phyloP scores from a whole-genome alignment of 805 yeast species.

The Ogataea salicorniae region DNA sequence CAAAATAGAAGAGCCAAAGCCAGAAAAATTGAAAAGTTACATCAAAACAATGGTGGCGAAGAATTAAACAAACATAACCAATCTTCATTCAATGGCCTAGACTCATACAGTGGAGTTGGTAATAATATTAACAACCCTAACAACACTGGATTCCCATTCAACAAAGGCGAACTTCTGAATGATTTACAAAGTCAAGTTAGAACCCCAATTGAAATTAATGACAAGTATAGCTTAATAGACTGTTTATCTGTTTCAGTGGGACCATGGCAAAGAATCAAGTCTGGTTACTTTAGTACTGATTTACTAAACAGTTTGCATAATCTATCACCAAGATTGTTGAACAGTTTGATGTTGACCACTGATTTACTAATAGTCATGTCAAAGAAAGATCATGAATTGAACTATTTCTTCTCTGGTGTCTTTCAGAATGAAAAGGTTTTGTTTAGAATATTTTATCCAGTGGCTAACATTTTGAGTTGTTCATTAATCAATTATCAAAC shows the following conservation, averaged over 20 bases:
- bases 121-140: no score
- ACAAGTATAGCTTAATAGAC: slow-evolving; percentile 62
- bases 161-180: not conserved
- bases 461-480: slow-evolving; percentile 53
- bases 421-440: slow-evolving; percentile 62
- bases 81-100: slow-evolving; percentile 7
- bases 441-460: slow-evolving; percentile 69
- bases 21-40: slow-evolving; percentile 56
- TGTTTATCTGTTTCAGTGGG: slow-evolving; percentile 69
- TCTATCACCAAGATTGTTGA: slow-evolving; percentile 61
- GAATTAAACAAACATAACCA: slow-evolving; percentile 1
- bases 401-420: slow-evolving; percentile 73
- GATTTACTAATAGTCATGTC: slow-evolving; percentile 69
- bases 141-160: no score
- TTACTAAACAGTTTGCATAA: slow-evolving; percentile 47
- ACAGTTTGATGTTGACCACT: slow-evolving; percentile 59
- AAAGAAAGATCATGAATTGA: slow-evolving; percentile 64
- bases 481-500: slow-evolving; percentile 47
- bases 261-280: slow-evolving; percentile 71
- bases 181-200: slow-evolving; percentile 17
- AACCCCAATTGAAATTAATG: slow-evolving; percentile 53
- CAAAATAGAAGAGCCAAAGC: slow-evolving; percentile 82
- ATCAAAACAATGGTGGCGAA: slow-evolving; percentile 11
- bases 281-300: slow-evolving; percentile 46
- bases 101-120: slow-evolving; percentile 3